Percentiles rank a stretch among this genome's conserved stretches.
phyloP scores from a whole-genome alignment of 2,329 filamentous ascomycete species.

The Eutypella sp. region DNA sequence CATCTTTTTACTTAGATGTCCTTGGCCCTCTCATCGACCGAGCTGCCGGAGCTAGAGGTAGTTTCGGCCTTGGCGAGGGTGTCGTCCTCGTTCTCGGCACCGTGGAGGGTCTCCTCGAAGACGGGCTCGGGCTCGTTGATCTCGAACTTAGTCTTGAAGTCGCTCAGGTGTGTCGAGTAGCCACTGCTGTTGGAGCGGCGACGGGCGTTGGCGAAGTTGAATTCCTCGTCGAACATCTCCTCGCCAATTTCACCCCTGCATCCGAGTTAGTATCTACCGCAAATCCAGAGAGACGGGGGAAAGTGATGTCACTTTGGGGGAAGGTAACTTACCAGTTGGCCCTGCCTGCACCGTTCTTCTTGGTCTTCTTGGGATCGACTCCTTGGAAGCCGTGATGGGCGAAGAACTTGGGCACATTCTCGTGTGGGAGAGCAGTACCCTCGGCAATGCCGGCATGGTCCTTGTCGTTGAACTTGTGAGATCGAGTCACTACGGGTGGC shows the following conservation, averaged over 20 bases:
- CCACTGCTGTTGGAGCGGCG: conserved; percentile 90
- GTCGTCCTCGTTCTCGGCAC: conserved; percentile 54
- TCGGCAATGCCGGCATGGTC: conserved; percentile 78
- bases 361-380: conserved; percentile 83
- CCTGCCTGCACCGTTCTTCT: conserved; percentile 92
- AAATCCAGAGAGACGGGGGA: not conserved
- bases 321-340: conserved; percentile 96
- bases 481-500: conserved; percentile 94
- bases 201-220: conserved; percentile 78
- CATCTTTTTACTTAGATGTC: conserved; percentile 1
- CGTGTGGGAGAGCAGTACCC: conserved; percentile 62
- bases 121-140: conserved; percentile 82
- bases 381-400: conserved; percentile 79
- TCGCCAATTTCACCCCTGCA: conserved; percentile 76
- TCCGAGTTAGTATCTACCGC: conserved; percentile 10
- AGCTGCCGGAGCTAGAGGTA: conserved; percentile 56
- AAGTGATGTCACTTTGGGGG: conserved; percentile 8
- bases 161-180: conserved; percentile 61
- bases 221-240: conserved; percentile 78
- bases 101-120: conserved; percentile 83
- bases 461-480: conserved; percentile 92
- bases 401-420: conserved; percentile 86
- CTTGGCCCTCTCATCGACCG: conserved; percentile 45
- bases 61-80: conserved; percentile 51
- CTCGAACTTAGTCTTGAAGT: conserved; percentile 98